Evolutionary conservation across 805 yeast genomes (phyloP).

Genomic region (Danielozyma ontarioensis): DNA sequence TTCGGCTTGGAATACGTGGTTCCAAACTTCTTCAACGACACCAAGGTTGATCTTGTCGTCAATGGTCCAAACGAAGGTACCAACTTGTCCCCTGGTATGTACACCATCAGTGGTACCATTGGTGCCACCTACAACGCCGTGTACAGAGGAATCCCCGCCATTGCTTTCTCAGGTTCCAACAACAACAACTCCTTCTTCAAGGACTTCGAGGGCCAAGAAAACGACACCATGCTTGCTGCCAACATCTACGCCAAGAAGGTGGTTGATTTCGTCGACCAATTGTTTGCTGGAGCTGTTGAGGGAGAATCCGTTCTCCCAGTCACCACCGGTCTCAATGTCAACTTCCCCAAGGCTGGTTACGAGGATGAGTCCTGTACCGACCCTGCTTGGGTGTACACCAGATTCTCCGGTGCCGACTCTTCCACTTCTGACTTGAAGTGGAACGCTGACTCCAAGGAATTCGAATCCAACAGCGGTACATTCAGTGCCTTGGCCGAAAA

Average conservation of each 20-base stretch:
- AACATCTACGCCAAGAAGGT: slow-evolving; percentile 42
- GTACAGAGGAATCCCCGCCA: slow-evolving; percentile 44
- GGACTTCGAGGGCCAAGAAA: slow-evolving; percentile 36
- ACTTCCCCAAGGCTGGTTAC: slow-evolving; percentile 14
- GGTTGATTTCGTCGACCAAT: slow-evolving; percentile 31
- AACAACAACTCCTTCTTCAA: slow-evolving; percentile 44
- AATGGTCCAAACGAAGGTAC: slow-evolving; percentile 52
- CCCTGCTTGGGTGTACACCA: slow-evolving; percentile 40
- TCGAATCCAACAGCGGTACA: slow-evolving; percentile 7
- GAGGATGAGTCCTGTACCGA: slow-evolving; percentile 30
- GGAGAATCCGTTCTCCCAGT: slow-evolving; percentile 8
- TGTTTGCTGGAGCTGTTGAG: slow-evolving; percentile 34
- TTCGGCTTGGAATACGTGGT: slow-evolving; percentile 44
- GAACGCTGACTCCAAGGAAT: slow-evolving; percentile 34
- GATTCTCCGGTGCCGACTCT: slow-evolving; percentile 41
- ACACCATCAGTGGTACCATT: slow-evolving; percentile 46
- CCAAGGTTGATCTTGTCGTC: slow-evolving; percentile 43
- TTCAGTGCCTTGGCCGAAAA: slow-evolving; percentile 1
- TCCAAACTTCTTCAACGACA: slow-evolving; percentile 41
- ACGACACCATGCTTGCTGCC: slow-evolving; percentile 33
- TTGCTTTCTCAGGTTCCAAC: slow-evolving; percentile 50
- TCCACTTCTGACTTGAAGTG: slow-evolving; percentile 25
- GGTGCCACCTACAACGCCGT: slow-evolving; percentile 46
- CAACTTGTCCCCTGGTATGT: slow-evolving; percentile 38
- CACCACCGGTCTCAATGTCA: slow-evolving; percentile 20